Conservation (phyloP, 2,329 filamentous ascomycete species). For the Canariomyces notabilis region DNA sequence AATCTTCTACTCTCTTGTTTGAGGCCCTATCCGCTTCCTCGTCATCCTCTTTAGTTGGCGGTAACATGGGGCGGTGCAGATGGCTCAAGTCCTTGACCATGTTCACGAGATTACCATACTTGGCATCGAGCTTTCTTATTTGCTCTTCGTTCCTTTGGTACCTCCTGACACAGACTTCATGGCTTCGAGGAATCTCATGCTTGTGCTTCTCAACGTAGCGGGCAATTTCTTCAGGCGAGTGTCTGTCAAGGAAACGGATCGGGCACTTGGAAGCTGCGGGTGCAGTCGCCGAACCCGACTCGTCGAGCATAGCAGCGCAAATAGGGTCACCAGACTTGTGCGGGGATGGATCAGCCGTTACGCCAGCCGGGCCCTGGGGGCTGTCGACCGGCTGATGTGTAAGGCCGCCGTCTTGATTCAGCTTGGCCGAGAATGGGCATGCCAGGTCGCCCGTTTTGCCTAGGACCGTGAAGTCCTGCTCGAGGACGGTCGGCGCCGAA, state of each 20-base stretch:
- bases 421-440: slow-evolving; percentile 68
- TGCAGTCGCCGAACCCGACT: slow-evolving; percentile 49
- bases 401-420: slow-evolving; percentile 26
- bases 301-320: slow-evolving; percentile 59
- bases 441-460: slow-evolving; percentile 73
- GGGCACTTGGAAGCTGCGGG: slow-evolving; percentile 66
- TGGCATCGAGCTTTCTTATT: slow-evolving; percentile 83
- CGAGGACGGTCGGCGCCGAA: slow-evolving; percentile 62
- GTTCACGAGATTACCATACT: slow-evolving; percentile 85
- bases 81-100: slow-evolving; percentile 90
- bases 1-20: slow-evolving; percentile 73
- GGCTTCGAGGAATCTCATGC: slow-evolving; percentile 87
- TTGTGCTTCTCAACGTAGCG: slow-evolving; percentile 94
- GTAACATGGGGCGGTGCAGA: slow-evolving; percentile 83
- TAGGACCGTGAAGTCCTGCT: slow-evolving; percentile 85
- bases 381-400: slow-evolving; percentile 14
- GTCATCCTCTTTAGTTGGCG: slow-evolving; percentile 41
- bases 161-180: slow-evolving; percentile 84
- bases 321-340: slow-evolving; percentile 55
- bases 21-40: slow-evolving; percentile 44
- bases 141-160: slow-evolving; percentile 85
- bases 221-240: slow-evolving; percentile 88
- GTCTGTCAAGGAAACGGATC: slow-evolving; percentile 87
- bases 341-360: slow-evolving; percentile 36
- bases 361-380: slow-evolving; percentile 21